A percentile compares a stretch with the other conserved stretches of the same genome.
Evolutionary conservation across 257 asterid genomes (phyloP).

Genomic region (Osmanthus fragrans): DNA sequence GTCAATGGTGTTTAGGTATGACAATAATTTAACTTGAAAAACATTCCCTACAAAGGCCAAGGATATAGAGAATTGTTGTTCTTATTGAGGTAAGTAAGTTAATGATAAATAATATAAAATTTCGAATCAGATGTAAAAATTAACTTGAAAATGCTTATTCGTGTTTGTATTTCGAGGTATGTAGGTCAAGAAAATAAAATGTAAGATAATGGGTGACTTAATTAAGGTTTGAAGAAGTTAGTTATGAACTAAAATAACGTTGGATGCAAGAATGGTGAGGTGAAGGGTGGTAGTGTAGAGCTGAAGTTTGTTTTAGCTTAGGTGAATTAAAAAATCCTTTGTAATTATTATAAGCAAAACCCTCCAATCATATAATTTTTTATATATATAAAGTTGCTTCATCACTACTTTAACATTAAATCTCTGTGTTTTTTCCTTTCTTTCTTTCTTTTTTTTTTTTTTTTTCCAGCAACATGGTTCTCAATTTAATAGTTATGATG

Average conservation of each 20-base stretch:
- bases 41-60: not conserved
- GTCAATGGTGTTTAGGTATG: not conserved
- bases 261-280: conserved; percentile 37
- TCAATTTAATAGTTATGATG: too few species aligned
- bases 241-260: conserved; percentile 31
- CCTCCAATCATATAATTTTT: conserved; percentile 22
- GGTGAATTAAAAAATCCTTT: conserved; percentile 20
- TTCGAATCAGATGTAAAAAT: too few species aligned
- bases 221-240: not conserved
- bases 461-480: too few species aligned
- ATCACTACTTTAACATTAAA: conserved; percentile 36
- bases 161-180: too few species aligned
- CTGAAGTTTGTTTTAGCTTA: conserved; percentile 25
- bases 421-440: too few species aligned
- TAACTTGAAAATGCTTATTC: too few species aligned
- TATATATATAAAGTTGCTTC: conserved; percentile 24
- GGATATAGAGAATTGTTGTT: not conserved
- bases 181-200: too few species aligned
- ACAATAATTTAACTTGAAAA: not conserved
- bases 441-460: too few species aligned
- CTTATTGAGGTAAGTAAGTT: too few species aligned
- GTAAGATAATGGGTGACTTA: not conserved
- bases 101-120: too few species aligned
- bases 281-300: conserved; percentile 28
- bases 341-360: conserved; percentile 10